These are phyloP conservation scores for Amesomyces nigricolor DNA, from an alignment of 2,329 filamentous ascomycete species.

Conservation along the genomic window DNA sequence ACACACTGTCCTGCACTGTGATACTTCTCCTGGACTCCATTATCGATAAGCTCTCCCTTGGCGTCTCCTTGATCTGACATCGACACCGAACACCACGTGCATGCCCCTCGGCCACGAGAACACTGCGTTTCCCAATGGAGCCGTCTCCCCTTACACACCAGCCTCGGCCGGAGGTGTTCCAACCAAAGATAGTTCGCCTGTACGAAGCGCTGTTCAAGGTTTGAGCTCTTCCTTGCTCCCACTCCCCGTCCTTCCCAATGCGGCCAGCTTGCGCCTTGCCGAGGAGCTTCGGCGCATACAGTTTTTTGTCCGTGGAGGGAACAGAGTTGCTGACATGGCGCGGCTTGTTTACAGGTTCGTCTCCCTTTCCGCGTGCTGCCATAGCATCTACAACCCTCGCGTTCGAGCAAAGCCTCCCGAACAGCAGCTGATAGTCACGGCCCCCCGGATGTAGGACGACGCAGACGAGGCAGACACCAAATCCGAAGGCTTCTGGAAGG, in stretches of 20 bases:
- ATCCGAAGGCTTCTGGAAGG: constrained; percentile 88
- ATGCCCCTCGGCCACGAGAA: background rate
- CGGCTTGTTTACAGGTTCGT: constrained; percentile 5
- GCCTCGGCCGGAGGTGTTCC: constrained; percentile 80
- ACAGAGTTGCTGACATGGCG: constrained; percentile 7
- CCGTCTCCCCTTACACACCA: constrained; percentile 90
- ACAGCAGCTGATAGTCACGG: too few species aligned
- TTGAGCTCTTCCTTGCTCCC: constrained; percentile 25
- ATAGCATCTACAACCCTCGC: background rate
- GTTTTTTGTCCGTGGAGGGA: background rate
- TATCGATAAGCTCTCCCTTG: constrained; percentile 1
- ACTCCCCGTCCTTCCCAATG: background rate
- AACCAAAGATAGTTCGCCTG: constrained; percentile 87
- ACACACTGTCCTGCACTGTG: too few species aligned
- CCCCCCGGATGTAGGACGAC: constrained; percentile 9
- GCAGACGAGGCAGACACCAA: constrained; percentile 56
- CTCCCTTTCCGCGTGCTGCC: background rate
- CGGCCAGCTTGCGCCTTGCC: background rate
- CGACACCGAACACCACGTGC: background rate
- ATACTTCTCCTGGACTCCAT: background rate
- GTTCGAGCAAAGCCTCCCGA: too few species aligned
- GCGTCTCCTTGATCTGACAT: background rate
- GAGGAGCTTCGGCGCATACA: too few species aligned
- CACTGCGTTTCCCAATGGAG: constrained; percentile 56
- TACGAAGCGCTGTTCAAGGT: constrained; percentile 82